Evolutionary conservation across 2,329 filamentous ascomycete genomes (phyloP).

Genomic region (Ascochyta koolunga): DNA sequence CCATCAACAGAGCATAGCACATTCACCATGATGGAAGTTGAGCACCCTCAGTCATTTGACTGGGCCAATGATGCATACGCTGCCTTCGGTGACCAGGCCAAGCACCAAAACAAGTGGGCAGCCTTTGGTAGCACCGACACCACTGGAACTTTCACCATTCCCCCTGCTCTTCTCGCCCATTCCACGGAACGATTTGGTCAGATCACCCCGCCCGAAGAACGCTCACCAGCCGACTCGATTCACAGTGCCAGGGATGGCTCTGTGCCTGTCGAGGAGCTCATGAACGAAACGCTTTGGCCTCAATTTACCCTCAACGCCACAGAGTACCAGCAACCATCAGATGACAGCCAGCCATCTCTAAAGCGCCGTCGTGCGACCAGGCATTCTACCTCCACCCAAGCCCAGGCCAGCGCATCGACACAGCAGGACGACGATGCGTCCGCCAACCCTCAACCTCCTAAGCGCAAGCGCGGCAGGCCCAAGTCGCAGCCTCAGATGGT

Average conservation of each 20-base stretch:
- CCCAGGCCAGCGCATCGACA: not conserved
- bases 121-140: constrained; percentile 21
- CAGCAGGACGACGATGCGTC: constrained; percentile 19
- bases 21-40: constrained; percentile 28
- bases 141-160: constrained; percentile 31
- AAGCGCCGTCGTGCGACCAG: constrained; percentile 41
- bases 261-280: constrained; percentile 38
- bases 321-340: constrained; percentile 8
- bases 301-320: constrained; percentile 11
- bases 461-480: constrained; percentile 46
- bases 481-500: constrained; percentile 43
- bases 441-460: constrained; percentile 36
- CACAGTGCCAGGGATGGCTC: constrained; percentile 26
- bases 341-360: constrained; percentile 16
- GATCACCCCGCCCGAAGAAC: constrained; percentile 46
- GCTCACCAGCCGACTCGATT: constrained; percentile 32
- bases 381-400: constrained; percentile 19
- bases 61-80: constrained; percentile 39
- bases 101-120: constrained; percentile 32
- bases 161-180: constrained; percentile 37
- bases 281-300: constrained; percentile 37
- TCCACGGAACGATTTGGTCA: constrained; percentile 43
- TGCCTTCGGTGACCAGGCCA: constrained; percentile 24
- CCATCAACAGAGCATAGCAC: not conserved
- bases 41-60: constrained; percentile 28